A percentile compares a stretch with the other conserved stretches of the same genome.
Conservation (phyloP, 78 protist genomes). For the Emiliania huxleyi region DNA sequence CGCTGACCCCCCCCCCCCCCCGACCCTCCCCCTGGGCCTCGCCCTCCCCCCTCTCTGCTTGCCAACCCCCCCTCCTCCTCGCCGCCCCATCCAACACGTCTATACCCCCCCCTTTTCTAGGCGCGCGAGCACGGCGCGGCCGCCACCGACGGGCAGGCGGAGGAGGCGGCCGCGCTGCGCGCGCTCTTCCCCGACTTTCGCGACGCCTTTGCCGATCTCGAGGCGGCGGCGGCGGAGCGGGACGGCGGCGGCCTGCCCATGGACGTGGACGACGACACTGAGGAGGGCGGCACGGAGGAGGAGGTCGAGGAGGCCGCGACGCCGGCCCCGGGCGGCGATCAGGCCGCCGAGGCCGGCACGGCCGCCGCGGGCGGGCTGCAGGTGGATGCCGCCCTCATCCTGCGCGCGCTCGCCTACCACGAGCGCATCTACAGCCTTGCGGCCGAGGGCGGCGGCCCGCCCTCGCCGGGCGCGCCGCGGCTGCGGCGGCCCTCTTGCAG, state of each 20-base stretch:
- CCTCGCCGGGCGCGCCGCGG: too few species aligned
- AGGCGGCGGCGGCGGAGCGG: neutral
- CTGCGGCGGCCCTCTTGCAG: neutral
- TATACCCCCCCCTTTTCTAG: neutral
- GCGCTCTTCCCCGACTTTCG: conserved; percentile 48
- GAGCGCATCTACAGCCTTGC: neutral
- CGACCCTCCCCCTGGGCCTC: too few species aligned
- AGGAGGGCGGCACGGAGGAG: neutral
- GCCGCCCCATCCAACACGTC: too few species aligned
- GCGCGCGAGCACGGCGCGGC: neutral
- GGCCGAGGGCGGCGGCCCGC: too few species aligned
- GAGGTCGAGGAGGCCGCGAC: neutral
- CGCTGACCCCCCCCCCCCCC: too few species aligned
- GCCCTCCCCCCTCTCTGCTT: too few species aligned
- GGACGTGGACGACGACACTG: neutral
- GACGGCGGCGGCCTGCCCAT: too few species aligned
- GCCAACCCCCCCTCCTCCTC: too few species aligned
- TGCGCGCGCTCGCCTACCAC: neutral
- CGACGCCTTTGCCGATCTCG: conserved; percentile 25
- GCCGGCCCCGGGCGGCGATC: neutral
- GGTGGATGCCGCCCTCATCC: neutral
- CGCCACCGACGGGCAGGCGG: conserved; percentile 1
- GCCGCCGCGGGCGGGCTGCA: neutral
- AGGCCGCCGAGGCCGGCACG: too few species aligned
- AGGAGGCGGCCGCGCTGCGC: conserved; percentile 11